A percentile compares a stretch with the other conserved stretches of the same genome.
phyloP scores from a whole-genome alignment of 179 eudicot genomes.

The Vitellaria paradoxa region DNA sequence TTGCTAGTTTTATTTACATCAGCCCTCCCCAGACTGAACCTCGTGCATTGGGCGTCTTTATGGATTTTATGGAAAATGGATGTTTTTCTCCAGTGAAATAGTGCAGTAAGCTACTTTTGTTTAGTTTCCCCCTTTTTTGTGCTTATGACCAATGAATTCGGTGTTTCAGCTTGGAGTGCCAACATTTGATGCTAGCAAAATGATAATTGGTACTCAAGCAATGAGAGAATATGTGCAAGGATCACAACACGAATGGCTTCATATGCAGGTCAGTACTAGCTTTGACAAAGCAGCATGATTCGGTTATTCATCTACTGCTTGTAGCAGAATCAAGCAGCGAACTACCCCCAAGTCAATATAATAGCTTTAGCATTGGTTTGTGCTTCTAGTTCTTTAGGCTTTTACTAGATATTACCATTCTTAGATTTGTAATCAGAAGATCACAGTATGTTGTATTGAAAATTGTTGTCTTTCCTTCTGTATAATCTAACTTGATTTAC shows the following conservation, averaged over 20 bases:
- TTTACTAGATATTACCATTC: not conserved
- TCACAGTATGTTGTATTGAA: conserved; percentile 7
- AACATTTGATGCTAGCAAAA: conserved; percentile 57
- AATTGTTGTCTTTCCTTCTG: conserved; percentile 4
- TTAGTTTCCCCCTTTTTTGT: not conserved
- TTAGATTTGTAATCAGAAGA: conserved; percentile 12
- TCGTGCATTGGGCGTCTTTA: not conserved
- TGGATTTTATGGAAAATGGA: too few species aligned
- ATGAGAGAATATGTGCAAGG: conserved; percentile 61
- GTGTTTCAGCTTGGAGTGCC: conserved; percentile 48
- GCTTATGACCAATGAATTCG: conserved; percentile 1
- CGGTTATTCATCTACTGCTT: not conserved
- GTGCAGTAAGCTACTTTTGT: not conserved
- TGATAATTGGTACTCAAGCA: conserved; percentile 57
- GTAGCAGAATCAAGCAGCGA: conserved; percentile 3
- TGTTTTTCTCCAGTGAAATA: too few species aligned
- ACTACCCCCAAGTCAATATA: not conserved
- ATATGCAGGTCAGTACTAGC: conserved; percentile 73
- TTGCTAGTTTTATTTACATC: not conserved
- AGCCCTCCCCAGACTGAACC: not conserved
- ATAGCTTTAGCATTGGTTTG: not conserved
- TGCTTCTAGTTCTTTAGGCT: not conserved
- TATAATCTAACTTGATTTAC: not conserved
- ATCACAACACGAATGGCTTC: conserved; percentile 77
- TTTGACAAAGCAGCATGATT: conserved; percentile 50